Conservation (phyloP, 1,139 yeast genomes). For the Blastobotrys apis region DNA sequence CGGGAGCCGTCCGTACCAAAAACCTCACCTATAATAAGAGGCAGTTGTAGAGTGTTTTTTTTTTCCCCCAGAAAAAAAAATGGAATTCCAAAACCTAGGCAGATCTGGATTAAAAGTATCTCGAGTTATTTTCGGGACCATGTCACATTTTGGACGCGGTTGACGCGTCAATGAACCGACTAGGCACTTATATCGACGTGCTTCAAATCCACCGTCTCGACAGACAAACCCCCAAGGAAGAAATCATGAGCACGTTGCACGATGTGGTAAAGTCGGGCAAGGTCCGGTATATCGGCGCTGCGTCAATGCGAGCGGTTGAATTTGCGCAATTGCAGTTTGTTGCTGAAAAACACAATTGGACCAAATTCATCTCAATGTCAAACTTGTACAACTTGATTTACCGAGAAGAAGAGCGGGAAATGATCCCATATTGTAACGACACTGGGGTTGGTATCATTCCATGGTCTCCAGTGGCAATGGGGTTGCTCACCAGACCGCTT, state of each 20-base stretch:
- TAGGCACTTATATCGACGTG: slow-evolving; percentile 69
- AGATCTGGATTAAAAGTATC: slow-evolving; percentile 51
- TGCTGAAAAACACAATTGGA: slow-evolving; percentile 51
- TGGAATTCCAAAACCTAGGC: slow-evolving; percentile 31
- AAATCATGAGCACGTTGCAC: slow-evolving; percentile 52
- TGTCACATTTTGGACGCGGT: slow-evolving; percentile 54
- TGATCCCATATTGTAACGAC: slow-evolving; percentile 50
- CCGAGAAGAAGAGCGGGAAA: slow-evolving; percentile 59
- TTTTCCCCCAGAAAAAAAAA: slow-evolving; percentile 39
- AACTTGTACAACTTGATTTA: slow-evolving; percentile 51
- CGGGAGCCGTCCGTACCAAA: too few relatives aligned
- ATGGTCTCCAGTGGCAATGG: slow-evolving; percentile 51
- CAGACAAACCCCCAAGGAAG: slow-evolving; percentile 43
- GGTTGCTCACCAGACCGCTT: slow-evolving; percentile 44
- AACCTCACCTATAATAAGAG: too few relatives aligned
- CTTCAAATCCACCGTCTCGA: slow-evolving; percentile 68
- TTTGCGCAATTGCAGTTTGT: slow-evolving; percentile 48
- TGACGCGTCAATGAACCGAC: slow-evolving; percentile 48
- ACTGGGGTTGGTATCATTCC: slow-evolving; percentile 49
- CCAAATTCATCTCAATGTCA: slow-evolving; percentile 58
- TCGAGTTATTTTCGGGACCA: slow-evolving; percentile 52
- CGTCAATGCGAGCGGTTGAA: slow-evolving; percentile 43
- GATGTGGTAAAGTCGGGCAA: slow-evolving; percentile 48
- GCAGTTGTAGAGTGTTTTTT: too few relatives aligned
- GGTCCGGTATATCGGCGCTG: slow-evolving; percentile 56